Evolutionary conservation across 2,329 filamentous ascomycete species (phyloP).

Genomic region (Hypoxylon sp.): DNA sequence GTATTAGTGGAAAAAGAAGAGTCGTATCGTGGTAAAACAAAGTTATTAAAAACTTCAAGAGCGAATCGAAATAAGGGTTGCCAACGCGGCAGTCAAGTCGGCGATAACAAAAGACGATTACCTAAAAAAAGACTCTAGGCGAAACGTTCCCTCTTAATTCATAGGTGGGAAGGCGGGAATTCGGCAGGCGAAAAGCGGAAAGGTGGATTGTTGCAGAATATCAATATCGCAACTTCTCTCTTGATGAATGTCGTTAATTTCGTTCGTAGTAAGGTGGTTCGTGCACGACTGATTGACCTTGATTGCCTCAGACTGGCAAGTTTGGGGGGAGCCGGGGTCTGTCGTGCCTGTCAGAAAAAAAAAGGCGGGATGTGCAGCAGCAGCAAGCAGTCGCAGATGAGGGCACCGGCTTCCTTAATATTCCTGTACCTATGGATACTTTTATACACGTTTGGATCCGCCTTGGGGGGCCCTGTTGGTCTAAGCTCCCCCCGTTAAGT

Average conservation of each 20-base stretch:
- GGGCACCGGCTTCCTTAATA: constrained; percentile 40
- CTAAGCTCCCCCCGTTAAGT: constrained; percentile 32
- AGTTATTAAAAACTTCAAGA: no score
- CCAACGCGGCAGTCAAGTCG: neutral
- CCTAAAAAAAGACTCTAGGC: constrained; percentile 23
- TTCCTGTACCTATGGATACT: constrained; percentile 40
- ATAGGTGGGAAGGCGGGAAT: no score
- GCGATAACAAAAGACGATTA: constrained; percentile 3
- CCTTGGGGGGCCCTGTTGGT: constrained; percentile 33
- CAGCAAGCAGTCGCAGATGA: constrained; percentile 33
- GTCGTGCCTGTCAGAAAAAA: constrained; percentile 34
- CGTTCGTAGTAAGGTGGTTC: constrained; percentile 26
- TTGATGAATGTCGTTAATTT: no score
- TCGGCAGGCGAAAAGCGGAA: constrained; percentile 1
- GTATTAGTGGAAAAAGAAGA: no score
- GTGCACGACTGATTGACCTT: constrained; percentile 25
- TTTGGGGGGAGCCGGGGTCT: constrained; percentile 21
- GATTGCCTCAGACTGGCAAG: constrained; percentile 19
- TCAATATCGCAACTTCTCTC: no score
- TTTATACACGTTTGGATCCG: constrained; percentile 40
- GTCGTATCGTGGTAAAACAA: no score
- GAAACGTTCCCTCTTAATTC: constrained; percentile 14
- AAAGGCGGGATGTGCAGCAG: constrained; percentile 37
- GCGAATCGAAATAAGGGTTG: no score
- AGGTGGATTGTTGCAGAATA: constrained; percentile 15